Percentiles rank a stretch among this genome's conserved stretches.
These are phyloP conservation scores for Coffea humblotiana DNA, from an alignment of 305 asterid genomes.

Conservation along the genomic window DNA sequence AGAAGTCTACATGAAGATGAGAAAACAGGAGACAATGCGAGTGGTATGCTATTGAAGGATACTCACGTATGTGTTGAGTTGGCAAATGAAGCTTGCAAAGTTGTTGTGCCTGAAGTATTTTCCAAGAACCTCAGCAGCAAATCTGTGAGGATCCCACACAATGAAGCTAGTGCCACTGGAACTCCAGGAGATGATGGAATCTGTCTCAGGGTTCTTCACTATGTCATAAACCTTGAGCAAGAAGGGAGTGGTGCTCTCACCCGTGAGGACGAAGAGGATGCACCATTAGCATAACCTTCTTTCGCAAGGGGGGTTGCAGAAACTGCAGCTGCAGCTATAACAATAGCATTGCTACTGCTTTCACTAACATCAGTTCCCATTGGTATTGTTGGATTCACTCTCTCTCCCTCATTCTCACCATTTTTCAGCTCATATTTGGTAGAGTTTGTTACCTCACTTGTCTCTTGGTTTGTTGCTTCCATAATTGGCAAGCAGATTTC, in stretches of 20 bases:
- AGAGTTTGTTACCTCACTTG: neutral
- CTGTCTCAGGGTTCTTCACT: constrained; percentile 16
- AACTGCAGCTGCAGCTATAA: neutral
- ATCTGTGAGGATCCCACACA: constrained; percentile 20
- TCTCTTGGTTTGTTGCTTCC: constrained; percentile 18
- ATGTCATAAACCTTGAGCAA: constrained; percentile 23
- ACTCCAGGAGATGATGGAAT: constrained; percentile 26
- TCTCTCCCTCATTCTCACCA: neutral
- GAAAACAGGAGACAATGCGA: neutral
- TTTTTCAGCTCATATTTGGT: neutral
- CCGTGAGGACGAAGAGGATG: neutral
- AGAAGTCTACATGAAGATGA: too few species aligned
- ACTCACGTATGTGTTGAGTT: constrained; percentile 32
- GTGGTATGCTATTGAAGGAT: neutral
- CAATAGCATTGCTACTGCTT: neutral
- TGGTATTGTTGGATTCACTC: neutral
- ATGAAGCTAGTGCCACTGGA: constrained; percentile 22
- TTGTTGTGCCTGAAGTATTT: constrained; percentile 28
- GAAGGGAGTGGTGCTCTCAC: constrained; percentile 21
- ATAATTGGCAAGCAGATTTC: neutral
- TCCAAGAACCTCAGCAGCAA: constrained; percentile 22
- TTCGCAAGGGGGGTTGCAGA: neutral
- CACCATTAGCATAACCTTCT: neutral
- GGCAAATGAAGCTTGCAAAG: constrained; percentile 25
- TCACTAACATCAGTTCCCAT: neutral